Conservation (phyloP, 1,284 basidiomycete genomes). For the Xerocomus subilludens region DNA sequence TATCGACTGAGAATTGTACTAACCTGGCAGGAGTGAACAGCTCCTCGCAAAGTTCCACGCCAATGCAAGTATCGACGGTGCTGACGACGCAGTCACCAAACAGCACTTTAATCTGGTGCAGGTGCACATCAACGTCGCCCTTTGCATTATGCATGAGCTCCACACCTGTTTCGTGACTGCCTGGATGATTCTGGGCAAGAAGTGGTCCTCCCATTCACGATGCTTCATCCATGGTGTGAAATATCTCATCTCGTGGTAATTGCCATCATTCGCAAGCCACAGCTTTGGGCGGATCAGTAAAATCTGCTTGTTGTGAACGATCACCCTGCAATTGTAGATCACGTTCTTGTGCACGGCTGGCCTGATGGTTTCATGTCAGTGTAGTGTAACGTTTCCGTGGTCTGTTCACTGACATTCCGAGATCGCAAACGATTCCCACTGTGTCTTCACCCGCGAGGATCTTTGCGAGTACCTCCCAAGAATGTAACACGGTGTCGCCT, state of each 20-base stretch:
- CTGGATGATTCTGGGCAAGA: slow-evolving; percentile 87
- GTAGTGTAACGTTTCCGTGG: neutral
- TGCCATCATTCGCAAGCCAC: slow-evolving; percentile 99
- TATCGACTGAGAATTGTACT: slow-evolving; percentile 31
- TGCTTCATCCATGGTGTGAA: slow-evolving; percentile 97
- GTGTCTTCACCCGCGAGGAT: slow-evolving; percentile 84
- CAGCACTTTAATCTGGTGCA: slow-evolving; percentile 75
- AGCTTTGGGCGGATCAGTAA: slow-evolving; percentile 97
- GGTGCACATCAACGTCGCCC: slow-evolving; percentile 13
- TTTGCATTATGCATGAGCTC: neutral
- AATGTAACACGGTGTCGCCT: slow-evolving; percentile 96
- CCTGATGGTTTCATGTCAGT: slow-evolving; percentile 61
- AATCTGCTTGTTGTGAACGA: slow-evolving; percentile 88
- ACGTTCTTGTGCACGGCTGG: slow-evolving; percentile 97
- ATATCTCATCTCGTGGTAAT: slow-evolving; percentile 95
- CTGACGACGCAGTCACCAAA: slow-evolving; percentile 96
- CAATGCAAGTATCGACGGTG: slow-evolving; percentile 95
- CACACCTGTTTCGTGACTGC: slow-evolving; percentile 88
- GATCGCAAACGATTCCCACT: slow-evolving; percentile 87
- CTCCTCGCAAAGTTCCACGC: slow-evolving; percentile 97
- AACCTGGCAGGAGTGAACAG: slow-evolving; percentile 96
- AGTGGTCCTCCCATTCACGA: slow-evolving; percentile 88
- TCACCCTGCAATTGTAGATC: slow-evolving; percentile 95
- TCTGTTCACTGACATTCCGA: slow-evolving; percentile 81
- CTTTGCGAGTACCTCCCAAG: slow-evolving; percentile 93